Evolutionary conservation across 148 eudicot species (phyloP).

Genomic region (Rhododendron ovatum): DNA sequence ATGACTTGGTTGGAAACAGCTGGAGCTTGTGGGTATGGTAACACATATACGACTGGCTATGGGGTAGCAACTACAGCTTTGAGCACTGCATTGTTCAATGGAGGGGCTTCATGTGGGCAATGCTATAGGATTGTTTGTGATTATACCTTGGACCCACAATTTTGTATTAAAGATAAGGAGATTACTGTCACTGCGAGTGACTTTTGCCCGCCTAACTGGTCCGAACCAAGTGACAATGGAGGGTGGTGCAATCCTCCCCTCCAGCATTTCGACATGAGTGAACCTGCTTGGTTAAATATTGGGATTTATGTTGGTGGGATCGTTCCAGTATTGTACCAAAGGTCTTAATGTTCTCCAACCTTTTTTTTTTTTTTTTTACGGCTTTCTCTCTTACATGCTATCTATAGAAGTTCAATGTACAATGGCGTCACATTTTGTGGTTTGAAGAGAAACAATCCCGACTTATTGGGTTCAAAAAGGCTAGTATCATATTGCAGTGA

Average conservation of each 20-base stretch:
- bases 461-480: background rate
- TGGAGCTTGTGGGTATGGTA: constrained; percentile 95
- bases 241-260: constrained; percentile 99
- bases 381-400: constrained; percentile 9
- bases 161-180: constrained; percentile 59
- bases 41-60: constrained; percentile 62
- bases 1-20: constrained; percentile 34
- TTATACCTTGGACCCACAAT: constrained; percentile 34
- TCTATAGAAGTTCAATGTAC: constrained; percentile 9
- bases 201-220: constrained; percentile 84
- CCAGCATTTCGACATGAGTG: constrained; percentile 94
- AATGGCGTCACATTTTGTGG: background rate
- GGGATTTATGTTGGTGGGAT: constrained; percentile 84
- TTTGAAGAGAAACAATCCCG: too few relatives aligned
- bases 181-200: constrained; percentile 82
- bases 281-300: constrained; percentile 94
- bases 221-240: constrained; percentile 54
- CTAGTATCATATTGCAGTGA: background rate
- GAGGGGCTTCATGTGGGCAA: constrained; percentile 83
- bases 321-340: constrained; percentile 69
- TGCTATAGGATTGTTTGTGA: constrained; percentile 82
- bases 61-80: constrained; percentile 81
- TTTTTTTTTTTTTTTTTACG: background rate
- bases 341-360: constrained; percentile 28
- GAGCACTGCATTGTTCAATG: constrained; percentile 78